Conservation (phyloP, 352 stramenopile species). For the Phytopythium chamaehyphon region DNA sequence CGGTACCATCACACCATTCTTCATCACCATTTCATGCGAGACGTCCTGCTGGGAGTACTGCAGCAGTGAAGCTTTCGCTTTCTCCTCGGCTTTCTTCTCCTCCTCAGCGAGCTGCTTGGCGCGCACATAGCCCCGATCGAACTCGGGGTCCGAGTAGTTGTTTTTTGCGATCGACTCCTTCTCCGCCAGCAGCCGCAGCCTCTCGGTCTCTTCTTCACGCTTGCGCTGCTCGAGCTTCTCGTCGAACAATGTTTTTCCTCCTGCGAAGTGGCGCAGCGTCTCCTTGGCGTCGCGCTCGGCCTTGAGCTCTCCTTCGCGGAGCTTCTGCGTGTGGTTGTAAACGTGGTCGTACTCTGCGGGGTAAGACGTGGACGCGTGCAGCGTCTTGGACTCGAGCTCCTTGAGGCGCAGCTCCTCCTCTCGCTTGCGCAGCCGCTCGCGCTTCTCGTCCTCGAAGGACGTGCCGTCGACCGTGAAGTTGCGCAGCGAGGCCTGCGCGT, state of each 20-base stretch:
- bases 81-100: constrained; percentile 51
- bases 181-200: constrained; percentile 29
- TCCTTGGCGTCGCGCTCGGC: constrained; percentile 37
- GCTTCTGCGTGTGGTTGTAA: constrained; percentile 46
- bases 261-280: constrained; percentile 26
- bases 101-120: constrained; percentile 44
- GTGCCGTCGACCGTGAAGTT: constrained; percentile 33
- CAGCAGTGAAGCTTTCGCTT: constrained; percentile 45
- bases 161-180: constrained; percentile 39
- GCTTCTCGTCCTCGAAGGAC: constrained; percentile 38
- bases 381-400: constrained; percentile 17
- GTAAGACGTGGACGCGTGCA: constrained; percentile 39
- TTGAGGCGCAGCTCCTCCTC: constrained; percentile 3
- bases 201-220: constrained; percentile 40
- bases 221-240: constrained; percentile 64
- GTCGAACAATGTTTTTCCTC: constrained; percentile 54
- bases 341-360: constrained; percentile 41
- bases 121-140: constrained; percentile 48
- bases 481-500: constrained; percentile 25
- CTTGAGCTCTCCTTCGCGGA: constrained; percentile 37
- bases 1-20: constrained; percentile 48
- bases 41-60: constrained; percentile 58
- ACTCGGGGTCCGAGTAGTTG: constrained; percentile 46
- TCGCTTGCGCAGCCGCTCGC: constrained; percentile 21
- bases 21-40: constrained; percentile 55